These are phyloP conservation scores for Auricularia auricula-judae DNA, from an alignment of 768 basidiomycete genomes.

Conservation along the genomic window DNA sequence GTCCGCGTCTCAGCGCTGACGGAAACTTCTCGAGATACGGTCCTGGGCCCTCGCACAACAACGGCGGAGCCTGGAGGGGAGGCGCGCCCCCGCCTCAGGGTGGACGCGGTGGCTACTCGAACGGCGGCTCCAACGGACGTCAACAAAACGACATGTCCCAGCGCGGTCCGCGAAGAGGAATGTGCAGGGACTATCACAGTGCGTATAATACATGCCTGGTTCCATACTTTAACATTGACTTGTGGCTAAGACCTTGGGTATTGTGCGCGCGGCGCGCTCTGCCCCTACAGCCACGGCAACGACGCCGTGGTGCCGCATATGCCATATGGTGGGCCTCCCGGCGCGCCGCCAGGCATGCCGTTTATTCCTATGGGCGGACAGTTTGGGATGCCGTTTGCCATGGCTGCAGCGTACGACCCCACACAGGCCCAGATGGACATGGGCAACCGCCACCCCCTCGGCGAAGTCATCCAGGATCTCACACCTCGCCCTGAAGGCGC, in stretches of 20 bases:
- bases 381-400: slow-evolving; percentile 41
- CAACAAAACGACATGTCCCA: background rate
- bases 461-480: slow-evolving; percentile 76
- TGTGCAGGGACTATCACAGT: slow-evolving; percentile 93
- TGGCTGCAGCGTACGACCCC: slow-evolving; percentile 51
- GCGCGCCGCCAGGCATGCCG: slow-evolving; percentile 35
- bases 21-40: slow-evolving; percentile 53
- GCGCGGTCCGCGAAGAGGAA: slow-evolving; percentile 58
- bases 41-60: background rate
- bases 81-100: background rate
- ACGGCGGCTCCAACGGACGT: background rate
- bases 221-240: slow-evolving; percentile 7
- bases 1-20: slow-evolving; percentile 54
- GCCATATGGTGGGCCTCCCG: slow-evolving; percentile 35
- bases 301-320: slow-evolving; percentile 68
- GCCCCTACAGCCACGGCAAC: slow-evolving; percentile 89
- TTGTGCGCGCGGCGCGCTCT: slow-evolving; percentile 77
- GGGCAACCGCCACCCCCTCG: slow-evolving; percentile 37
- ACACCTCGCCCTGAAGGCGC: slow-evolving; percentile 34
- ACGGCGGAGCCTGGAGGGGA: background rate
- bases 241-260: slow-evolving; percentile 66
- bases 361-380: slow-evolving; percentile 51
- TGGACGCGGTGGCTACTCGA: background rate
- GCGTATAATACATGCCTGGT: slow-evolving; percentile 23
- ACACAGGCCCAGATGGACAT: slow-evolving; percentile 75